Evolutionary conservation across 148 eudicot species (phyloP), one percentile per base, ranked within the genome.

Genomic region (Chenopodium quinoa): DNA sequence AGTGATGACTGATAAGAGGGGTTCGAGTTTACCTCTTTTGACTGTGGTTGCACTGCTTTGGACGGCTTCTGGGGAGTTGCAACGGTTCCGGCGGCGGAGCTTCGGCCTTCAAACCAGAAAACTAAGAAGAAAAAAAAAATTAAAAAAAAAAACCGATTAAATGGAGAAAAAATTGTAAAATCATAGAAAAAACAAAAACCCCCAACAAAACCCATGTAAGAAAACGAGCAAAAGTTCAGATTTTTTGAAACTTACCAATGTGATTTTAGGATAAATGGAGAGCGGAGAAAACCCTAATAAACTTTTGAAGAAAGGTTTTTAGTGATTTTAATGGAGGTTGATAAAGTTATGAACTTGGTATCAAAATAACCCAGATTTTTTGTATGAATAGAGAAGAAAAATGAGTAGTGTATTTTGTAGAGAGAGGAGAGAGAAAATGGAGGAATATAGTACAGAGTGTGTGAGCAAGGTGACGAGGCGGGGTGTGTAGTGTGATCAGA

Each of bases 401-500:
- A 34, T 34, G 40, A 34, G 6, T 34, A 34, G 40, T 34, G 40
- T 34, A 4, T 34, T 14, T 25, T 14, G 27, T 58, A 7, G n/a
- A 5, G 37, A 32, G 27, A 65, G 32, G n/a, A 37, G 31, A 29
- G 23, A 44, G 11, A 60, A 19, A 56, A 13, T 32, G 23, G 3
- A 34, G 48, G 25, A 68, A 46, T 40, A 40, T 40, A 5, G 44
- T 40, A 40, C 44, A 40, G 44, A 5, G 7, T 4, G 44, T 40
- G 44, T 40, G 44, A 40, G 44, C 7, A 40, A 40, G 44, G 44
- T 40, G 44, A 40, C 44, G 44, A 40, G 44, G 44, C 44, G 44
- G 44, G 44, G 44, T 40, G 62, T 23, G 78, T 77, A 77, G 62
- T 23, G 78, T 77, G 80, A 77, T 77, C 76, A 31, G 80, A 71